A percentile compares a stretch with the other conserved stretches of the same genome.
Evolutionary conservation across 192 early-diverging fungal species (phyloP).

Genomic region (Paraglomus brasilianum): DNA sequence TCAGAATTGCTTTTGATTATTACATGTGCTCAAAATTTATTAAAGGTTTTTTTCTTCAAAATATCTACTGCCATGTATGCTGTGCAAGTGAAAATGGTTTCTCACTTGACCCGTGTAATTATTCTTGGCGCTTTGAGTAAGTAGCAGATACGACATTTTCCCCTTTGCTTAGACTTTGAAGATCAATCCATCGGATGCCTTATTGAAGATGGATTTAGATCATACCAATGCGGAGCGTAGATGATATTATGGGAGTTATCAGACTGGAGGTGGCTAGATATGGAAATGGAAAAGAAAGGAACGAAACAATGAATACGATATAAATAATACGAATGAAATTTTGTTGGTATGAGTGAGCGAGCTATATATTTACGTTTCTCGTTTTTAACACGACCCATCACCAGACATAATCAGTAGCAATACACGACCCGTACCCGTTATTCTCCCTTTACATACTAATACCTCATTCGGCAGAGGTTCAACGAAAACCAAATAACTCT

Average conservation of each 20-base stretch:
- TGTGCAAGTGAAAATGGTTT: too few relatives aligned
- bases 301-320: neutral
- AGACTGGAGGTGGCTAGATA: slow-evolving; percentile 45
- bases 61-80: too few relatives aligned
- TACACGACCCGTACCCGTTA: neutral
- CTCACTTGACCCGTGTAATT: slow-evolving; percentile 75
- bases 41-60: too few relatives aligned
- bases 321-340: neutral
- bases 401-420: too few relatives aligned
- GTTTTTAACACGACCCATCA: too few relatives aligned
- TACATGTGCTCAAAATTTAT: too few relatives aligned
- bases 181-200: slow-evolving; percentile 65
- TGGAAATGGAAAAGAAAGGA: neutral
- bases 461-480: slow-evolving; percentile 83
- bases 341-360: slow-evolving; percentile 5
- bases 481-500: slow-evolving; percentile 63
- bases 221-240: slow-evolving; percentile 89
- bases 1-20: too few relatives aligned
- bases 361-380: neutral
- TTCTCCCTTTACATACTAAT: neutral
- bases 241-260: slow-evolving; percentile 60
- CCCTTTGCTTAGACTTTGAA: slow-evolving; percentile 73
- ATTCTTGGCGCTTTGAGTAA: slow-evolving; percentile 74
- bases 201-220: slow-evolving; percentile 72
- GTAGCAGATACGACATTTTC: slow-evolving; percentile 71